Evolutionary conservation across 1,139 yeast species (phyloP).

Genomic region (Taphrina confusa): DNA sequence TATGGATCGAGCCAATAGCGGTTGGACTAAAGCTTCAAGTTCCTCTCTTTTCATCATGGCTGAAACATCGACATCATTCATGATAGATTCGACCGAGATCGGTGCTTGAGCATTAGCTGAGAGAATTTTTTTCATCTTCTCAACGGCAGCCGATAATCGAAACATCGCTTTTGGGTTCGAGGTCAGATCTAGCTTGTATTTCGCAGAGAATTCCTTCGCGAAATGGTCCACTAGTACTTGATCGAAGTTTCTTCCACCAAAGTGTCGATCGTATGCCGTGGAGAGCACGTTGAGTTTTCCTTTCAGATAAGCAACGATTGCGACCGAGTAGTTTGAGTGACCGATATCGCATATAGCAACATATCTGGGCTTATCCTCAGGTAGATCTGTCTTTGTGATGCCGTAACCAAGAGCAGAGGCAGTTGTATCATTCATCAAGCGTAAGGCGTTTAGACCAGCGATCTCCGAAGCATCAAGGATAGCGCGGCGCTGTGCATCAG

Average conservation of each 20-base stretch:
- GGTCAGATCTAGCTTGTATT: conserved; percentile 89
- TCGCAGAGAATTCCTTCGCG: conserved; percentile 84
- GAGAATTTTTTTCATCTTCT: conserved; percentile 89
- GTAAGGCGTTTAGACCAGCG: conserved; percentile 96
- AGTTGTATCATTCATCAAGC: conserved; percentile 94
- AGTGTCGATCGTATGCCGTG: conserved; percentile 89
- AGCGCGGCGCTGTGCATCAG: conserved; percentile 95
- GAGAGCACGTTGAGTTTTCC: conserved; percentile 95
- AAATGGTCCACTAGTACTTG: conserved; percentile 90
- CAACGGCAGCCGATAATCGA: conserved; percentile 88
- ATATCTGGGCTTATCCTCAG: conserved; percentile 86
- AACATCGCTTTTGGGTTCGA: conserved; percentile 93
- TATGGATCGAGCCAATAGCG: conserved; percentile 72
- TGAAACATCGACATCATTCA: conserved; percentile 95
- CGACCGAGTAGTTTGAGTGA: conserved; percentile 89
- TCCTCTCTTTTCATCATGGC: conserved; percentile 88
- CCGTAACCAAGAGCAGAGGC: conserved; percentile 99
- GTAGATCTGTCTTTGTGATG: conserved; percentile 92
- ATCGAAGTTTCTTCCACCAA: conserved; percentile 98
- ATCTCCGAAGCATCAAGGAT: conserved; percentile 91
- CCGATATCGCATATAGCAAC: conserved; percentile 96
- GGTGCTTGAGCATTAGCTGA: conserved; percentile 97
- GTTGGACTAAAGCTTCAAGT: conserved; percentile 83
- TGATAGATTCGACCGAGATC: conserved; percentile 89
- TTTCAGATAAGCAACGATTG: conserved; percentile 87